phyloP scores from a whole-genome alignment of 768 basidiomycete genomes.

The Rhodosporidiobolus odoratus region DNA sequence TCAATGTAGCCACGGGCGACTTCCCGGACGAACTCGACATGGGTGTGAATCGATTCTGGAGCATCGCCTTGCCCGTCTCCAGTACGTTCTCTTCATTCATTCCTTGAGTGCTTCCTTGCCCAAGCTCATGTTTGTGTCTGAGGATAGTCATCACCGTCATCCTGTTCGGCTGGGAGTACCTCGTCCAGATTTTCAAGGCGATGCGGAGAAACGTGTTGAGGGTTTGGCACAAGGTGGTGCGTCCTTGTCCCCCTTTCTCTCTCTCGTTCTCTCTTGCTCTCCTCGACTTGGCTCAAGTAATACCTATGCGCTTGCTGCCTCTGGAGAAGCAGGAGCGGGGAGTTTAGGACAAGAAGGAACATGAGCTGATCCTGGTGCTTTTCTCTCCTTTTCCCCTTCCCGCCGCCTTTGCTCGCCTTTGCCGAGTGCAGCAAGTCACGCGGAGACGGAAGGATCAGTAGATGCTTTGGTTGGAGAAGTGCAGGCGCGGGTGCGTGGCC shows the following conservation, averaged over 20 bases:
- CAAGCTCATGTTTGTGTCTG: neutral
- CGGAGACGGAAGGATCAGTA: no score
- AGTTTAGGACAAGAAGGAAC: no score
- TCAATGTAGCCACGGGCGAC: neutral
- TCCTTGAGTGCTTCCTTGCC: no score
- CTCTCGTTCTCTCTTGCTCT: neutral
- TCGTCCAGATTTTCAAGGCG: neutral
- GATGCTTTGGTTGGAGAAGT: no score
- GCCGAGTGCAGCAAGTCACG: no score
- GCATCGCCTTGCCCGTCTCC: neutral
- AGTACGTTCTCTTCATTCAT: neutral
- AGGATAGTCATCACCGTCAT: neutral
- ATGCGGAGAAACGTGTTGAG: neutral
- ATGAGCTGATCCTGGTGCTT: no score
- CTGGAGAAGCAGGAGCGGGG: no score
- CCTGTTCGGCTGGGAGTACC: slow-evolving; percentile 1
- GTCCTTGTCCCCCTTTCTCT: neutral
- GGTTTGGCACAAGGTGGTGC: slow-evolving; percentile 4
- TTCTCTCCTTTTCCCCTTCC: no score
- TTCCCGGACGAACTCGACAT: slow-evolving; percentile 9
- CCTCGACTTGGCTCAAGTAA: neutral
- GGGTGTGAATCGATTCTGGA: neutral
- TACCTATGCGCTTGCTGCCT: neutral
- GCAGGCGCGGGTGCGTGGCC: no score
- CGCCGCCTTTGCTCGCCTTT: no score